Evolutionary conservation across 2,329 filamentous ascomycete genomes (phyloP), one percentile per base, ranked within the genome.

Genomic region (Amphichorda felina): DNA sequence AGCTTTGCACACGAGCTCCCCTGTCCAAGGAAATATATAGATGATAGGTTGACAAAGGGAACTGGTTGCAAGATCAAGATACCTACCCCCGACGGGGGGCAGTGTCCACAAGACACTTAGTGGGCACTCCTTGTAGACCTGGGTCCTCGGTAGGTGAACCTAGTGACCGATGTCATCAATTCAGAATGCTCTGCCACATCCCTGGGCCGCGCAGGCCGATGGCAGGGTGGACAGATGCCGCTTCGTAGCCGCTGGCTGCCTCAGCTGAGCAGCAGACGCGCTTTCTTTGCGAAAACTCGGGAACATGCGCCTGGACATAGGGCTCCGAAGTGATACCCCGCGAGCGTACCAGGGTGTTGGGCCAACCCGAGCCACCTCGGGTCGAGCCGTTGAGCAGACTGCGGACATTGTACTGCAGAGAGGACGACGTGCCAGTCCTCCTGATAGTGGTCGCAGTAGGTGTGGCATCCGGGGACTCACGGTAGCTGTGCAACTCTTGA

Each of bases 371-470:
- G 47, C 47, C 34, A 43, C 41, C 36, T 42, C 41, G 44, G 42
- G 52, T 38, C 43, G 59, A 54, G 35, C 49, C 49, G 24, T 57
- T 58, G 19, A 83, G 60, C 45, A 82, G 63, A 35, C 76, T 70
- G 36, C 78, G 74, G 9, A 83, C 78, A 39, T 79, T 78, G 40
- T 81, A 74, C 48, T 82, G 78, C 8, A 79, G 60, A n/a, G 63
- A 79, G 7, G n/a, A 11, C 74, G 66, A 34, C 76, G 65, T 47
- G 69, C n/a, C n/a, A n/a, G n/a, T n/a, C n/a, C n/a, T n/a, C n/a
- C n/a, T 72, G 45, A 49, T 54, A 13, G 57, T 50, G 13, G 29
- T 17, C 5, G 29, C 29, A 9, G 31, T 15, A 11, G 30, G 4
- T 16, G 31, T 14, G 14, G 15, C 31, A 22, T 24, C 14, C 8